Evolutionary conservation across 768 basidiomycete species (phyloP), one percentile per base, ranked within the genome.

Genomic region (Phlebiopsis gigantea): DNA sequence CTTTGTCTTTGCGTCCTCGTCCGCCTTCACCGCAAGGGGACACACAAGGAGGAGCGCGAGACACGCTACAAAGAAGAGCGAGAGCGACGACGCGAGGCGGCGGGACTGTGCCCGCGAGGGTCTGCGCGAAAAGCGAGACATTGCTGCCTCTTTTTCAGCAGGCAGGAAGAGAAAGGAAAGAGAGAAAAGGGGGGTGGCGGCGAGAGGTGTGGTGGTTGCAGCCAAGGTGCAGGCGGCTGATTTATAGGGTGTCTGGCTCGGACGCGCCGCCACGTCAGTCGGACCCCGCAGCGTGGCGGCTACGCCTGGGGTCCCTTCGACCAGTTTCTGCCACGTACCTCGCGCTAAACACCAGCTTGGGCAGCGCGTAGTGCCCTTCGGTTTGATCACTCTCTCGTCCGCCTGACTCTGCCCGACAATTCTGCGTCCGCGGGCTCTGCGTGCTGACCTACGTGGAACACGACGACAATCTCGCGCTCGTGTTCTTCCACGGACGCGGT

Each of bases 41-140:
- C 81, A 84, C 61, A 93, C 74, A 69, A 82, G 84, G 69, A 91
- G 67, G 68, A 93, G 65, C 56, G 91, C 88, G 59, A 91, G 62
- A 71, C 90, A 71, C 65, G 68, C 65, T 49, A 69, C 56, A 60
- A 69, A 69, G 25, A 78, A 19, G 61, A 87, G 61, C 46, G 85
- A 85, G 64, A 88, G 73, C 60, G 84, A 81, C 55, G 84, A 84
- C 56, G 68, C 68, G 66, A 76, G 66, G 62, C 75, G 77, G 69
- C 79, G 76, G 67, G 83, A 79, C 70, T 79, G 80, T 52, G 76
- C 69, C 76, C 82, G 81, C 66, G 82, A 78, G 65, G 82, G 80
- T 62, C 75, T 77, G 57, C 67, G 66, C 56, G 64, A 45, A 22
- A 57, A 53, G 53, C 60, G 56, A 53, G 60, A 47, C 60, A 61